Base-by-base conservation (phyloP, 2,329 filamentous ascomycete genomes). In the Fusarium verrucosum region DNA sequence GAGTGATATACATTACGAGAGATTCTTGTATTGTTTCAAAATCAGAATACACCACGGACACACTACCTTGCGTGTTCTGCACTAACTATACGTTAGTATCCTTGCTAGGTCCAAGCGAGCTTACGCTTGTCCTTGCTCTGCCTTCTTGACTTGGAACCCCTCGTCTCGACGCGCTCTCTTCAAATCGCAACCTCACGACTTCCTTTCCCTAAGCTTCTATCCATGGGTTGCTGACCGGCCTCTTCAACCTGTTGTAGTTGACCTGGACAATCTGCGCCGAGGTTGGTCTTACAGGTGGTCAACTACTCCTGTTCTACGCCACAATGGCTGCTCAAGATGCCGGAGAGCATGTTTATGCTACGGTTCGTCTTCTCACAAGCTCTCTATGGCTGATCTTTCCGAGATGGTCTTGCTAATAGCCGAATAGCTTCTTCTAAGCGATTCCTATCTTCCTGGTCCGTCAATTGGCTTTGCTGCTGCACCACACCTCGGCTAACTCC, bases 371-470 rank as follows among this genome's bases (percentile, higher is more conserved):
- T 28, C 22, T 43, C 32, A 40, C 26, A 53, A 33, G 23, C 45
- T 42, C 50, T 45, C 43, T 62, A 38, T 44, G 43, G 19, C 46
- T 32, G 30, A 32, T 28, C 42, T 20, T 46, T 22, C 38, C 17
- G 22, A n/a, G 17, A 35, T 16, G 17, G 17, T 30, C 41, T 47
- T 41, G 30, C 58, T 62, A 44, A 66, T 50, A 17, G 45, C 16
- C 4, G 17, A 65, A 73, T 78, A 97, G 94, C 91, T 99, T 77
- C 87, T 98, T 54, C 83, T 96, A 81, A 97, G 87, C 81, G 94
- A 99, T 80, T 86, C 86, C 64, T 99, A 99, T 78, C 87, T 99
- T 46, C 94, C 95, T 76, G 94, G 94, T 96, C 83, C 73, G 79
- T 77, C 56, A 53, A 63, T 67, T 65, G 47, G 44, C 44, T 47